phyloP scores from a whole-genome alignment of 345 rosid species.

The Salix purpurea region DNA sequence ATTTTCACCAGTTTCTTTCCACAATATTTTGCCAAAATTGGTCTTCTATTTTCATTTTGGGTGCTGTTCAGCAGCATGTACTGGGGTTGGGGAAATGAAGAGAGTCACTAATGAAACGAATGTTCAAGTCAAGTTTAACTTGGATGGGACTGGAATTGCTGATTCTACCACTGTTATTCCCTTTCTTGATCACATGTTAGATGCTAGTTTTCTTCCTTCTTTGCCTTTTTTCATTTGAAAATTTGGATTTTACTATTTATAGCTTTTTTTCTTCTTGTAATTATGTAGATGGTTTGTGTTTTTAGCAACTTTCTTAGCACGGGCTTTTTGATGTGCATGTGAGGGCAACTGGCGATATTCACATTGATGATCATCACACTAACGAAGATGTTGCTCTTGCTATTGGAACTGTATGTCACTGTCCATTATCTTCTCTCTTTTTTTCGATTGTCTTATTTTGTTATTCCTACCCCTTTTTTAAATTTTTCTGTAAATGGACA shows the following conservation, averaged over 20 bases:
- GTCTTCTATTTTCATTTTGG: background rate
- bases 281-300: background rate
- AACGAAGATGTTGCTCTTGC: constrained; percentile 95
- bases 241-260: background rate
- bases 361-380: constrained; percentile 90
- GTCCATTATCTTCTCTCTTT: background rate
- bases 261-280: background rate
- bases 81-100: constrained; percentile 70
- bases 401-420: constrained; percentile 62
- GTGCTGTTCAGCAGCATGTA: constrained; percentile 3
- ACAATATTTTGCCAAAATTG: background rate
- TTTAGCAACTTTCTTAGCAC: constrained; percentile 92
- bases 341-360: constrained; percentile 82
- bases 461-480: background rate
- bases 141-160: constrained; percentile 84
- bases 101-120: constrained; percentile 85
- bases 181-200: constrained; percentile 90
- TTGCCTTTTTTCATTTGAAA: background rate
- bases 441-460: background rate
- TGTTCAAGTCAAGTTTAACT: constrained; percentile 63
- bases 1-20: background rate
- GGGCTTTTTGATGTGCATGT: constrained; percentile 86
- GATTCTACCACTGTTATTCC: constrained; percentile 73
- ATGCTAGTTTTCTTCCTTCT: constrained; percentile 34
- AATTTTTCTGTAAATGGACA: background rate